Conservation (phyloP, 352 stramenopile genomes). For the Pythium angustatum region DNA sequence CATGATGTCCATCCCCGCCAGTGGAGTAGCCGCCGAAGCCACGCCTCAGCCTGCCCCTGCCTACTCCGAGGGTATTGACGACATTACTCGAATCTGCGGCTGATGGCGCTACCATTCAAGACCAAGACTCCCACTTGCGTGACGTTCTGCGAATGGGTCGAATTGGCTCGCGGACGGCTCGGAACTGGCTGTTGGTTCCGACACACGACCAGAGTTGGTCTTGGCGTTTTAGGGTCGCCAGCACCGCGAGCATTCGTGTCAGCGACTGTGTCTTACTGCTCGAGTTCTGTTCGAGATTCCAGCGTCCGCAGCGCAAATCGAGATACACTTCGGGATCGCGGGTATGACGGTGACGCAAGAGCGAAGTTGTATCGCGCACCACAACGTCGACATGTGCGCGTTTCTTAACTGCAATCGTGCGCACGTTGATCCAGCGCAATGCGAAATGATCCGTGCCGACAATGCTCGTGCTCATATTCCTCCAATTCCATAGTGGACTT, state of each 20-base stretch:
- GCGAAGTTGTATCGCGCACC: neutral
- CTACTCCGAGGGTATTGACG: conserved; percentile 9
- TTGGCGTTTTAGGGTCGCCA: conserved; percentile 10
- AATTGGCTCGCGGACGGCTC: conserved; percentile 2
- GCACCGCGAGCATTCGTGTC: neutral
- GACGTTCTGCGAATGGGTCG: neutral
- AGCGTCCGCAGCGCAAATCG: neutral
- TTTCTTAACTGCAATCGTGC: conserved; percentile 3
- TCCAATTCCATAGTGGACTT: neutral
- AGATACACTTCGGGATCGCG: neutral
- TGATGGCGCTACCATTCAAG: neutral
- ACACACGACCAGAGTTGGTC: neutral
- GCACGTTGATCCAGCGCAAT: neutral
- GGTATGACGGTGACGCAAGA: neutral
- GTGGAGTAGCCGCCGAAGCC: neutral
- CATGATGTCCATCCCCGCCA: conserved; percentile 1
- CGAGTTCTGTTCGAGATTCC: conserved; percentile 3
- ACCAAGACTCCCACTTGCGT: neutral
- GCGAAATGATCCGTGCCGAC: too few relatives aligned
- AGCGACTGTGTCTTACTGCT: neutral
- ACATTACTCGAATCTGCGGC: conserved; percentile 1
- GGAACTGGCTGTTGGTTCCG: neutral
- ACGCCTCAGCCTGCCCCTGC: neutral
- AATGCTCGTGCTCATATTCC: neutral
- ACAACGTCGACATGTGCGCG: conserved; percentile 1